Conservation (phyloP, 768 basidiomycete species). For the Glaciozyma martinii region DNA sequence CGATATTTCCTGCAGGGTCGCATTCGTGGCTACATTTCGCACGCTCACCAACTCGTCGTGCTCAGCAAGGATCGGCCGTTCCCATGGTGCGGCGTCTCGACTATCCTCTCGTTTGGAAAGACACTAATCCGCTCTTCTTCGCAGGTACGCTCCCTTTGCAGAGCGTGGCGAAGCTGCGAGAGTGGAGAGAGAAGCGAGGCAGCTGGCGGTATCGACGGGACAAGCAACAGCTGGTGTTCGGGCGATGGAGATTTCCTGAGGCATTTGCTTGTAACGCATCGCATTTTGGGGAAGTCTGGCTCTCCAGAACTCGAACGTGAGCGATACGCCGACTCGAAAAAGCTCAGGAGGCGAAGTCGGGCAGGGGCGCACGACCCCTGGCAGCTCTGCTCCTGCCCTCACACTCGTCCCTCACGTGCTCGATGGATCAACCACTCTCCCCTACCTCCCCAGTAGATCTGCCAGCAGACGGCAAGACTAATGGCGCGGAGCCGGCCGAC, state of each 20-base stretch:
- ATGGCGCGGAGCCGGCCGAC: slow-evolving; percentile 45
- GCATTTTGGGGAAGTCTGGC: background rate
- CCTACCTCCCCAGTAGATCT: background rate
- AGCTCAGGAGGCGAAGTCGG: background rate
- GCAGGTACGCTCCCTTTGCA: background rate
- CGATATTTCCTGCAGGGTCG: slow-evolving; percentile 47
- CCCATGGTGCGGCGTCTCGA: slow-evolving; percentile 16
- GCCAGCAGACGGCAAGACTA: background rate
- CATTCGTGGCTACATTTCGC: slow-evolving; percentile 91
- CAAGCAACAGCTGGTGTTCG: no score
- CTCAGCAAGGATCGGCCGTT: slow-evolving; percentile 56
- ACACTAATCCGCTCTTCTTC: background rate
- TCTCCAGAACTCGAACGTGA: background rate
- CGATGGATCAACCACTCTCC: background rate
- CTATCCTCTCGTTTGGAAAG: background rate
- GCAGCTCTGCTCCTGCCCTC: no score
- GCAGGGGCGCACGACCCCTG: no score
- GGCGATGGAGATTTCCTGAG: no score
- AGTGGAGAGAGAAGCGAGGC: background rate
- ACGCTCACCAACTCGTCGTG: slow-evolving; percentile 90
- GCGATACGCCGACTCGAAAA: background rate
- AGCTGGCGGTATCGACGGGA: background rate
- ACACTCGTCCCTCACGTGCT: background rate
- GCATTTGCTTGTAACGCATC: no score
- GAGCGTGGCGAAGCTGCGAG: background rate